Evolutionary conservation across 2,329 filamentous ascomycete species (phyloP).

Genomic region (Neofusicoccum ribis): DNA sequence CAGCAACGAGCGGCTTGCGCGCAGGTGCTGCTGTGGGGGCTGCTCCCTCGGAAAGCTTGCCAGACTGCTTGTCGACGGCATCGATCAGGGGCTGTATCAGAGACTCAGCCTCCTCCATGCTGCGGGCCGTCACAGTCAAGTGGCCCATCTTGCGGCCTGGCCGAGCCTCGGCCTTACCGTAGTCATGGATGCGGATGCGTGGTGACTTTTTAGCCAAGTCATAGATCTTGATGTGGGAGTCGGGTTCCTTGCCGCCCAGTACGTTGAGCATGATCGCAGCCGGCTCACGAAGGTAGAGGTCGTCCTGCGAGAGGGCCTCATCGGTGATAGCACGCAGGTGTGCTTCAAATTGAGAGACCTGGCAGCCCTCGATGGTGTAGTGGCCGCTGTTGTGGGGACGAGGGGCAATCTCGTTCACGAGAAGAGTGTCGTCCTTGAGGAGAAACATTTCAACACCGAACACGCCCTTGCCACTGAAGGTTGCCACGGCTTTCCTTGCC

Average conservation of each 20-base stretch:
- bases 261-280: constrained; percentile 78
- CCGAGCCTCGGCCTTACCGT: constrained; percentile 82
- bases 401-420: constrained; percentile 86
- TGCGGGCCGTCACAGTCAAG: constrained; percentile 74
- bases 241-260: constrained; percentile 65
- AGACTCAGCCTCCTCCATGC: constrained; percentile 66
- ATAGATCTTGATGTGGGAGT: constrained; percentile 63
- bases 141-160: constrained; percentile 94
- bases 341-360: constrained; percentile 87
- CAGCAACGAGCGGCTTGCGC: constrained; percentile 62
- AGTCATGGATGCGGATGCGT: constrained; percentile 74
- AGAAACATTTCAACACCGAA: constrained; percentile 98
- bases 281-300: constrained; percentile 59
- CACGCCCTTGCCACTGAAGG: constrained; percentile 83
- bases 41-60: constrained; percentile 34
- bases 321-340: constrained; percentile 83
- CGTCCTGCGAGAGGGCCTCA: constrained; percentile 54
- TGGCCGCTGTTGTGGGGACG: constrained; percentile 90
- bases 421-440: constrained; percentile 63
- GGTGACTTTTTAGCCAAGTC: constrained; percentile 58
- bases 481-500: constrained; percentile 74
- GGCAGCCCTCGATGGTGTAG: constrained; percentile 90
- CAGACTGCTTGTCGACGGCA: constrained; percentile 58
- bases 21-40: constrained; percentile 24
- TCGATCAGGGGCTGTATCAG: constrained; percentile 70